Evolutionary conservation across 495 filamentous ascomycete species (phyloP).

Genomic region (Podospora tetraspora): DNA sequence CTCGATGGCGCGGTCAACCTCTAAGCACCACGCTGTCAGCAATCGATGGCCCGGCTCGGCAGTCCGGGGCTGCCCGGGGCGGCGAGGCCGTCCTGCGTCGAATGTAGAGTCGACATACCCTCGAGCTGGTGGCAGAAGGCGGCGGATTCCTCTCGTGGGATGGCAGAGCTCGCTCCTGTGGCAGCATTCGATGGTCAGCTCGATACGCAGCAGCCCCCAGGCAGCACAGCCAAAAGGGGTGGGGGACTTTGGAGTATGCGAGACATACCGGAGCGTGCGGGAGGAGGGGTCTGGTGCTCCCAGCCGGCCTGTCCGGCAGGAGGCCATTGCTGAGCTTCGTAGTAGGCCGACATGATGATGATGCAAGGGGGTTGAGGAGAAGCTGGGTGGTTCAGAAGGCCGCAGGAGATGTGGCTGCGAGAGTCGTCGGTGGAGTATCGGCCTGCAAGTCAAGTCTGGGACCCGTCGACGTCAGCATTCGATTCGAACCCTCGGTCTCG

Average conservation of each 20-base stretch:
- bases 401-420: constrained; percentile 24
- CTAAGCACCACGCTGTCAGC: constrained; percentile 44
- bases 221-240: constrained; percentile 1
- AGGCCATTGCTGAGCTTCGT: constrained; percentile 78
- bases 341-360: constrained; percentile 69
- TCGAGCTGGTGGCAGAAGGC: constrained; percentile 90
- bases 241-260: background rate
- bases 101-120: constrained; percentile 54
- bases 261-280: constrained; percentile 72
- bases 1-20: constrained; percentile 93
- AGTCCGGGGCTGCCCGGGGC: background rate
- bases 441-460: constrained; percentile 17
- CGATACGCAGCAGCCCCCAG: background rate
- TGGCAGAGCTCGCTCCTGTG: constrained; percentile 69
- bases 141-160: constrained; percentile 68
- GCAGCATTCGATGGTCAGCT: constrained; percentile 33
- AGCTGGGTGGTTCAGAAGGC: constrained; percentile 23
- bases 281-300: constrained; percentile 82
- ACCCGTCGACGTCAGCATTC: constrained; percentile 14
- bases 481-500: constrained; percentile 11
- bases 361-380: constrained; percentile 20
- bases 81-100: background rate
- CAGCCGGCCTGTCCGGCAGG: constrained; percentile 55
- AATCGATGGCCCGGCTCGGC: background rate
- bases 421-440: constrained; percentile 13